phyloP scores from a whole-genome alignment of 2,329 filamentous ascomycete species.

The Cladophialophora exuberans region DNA sequence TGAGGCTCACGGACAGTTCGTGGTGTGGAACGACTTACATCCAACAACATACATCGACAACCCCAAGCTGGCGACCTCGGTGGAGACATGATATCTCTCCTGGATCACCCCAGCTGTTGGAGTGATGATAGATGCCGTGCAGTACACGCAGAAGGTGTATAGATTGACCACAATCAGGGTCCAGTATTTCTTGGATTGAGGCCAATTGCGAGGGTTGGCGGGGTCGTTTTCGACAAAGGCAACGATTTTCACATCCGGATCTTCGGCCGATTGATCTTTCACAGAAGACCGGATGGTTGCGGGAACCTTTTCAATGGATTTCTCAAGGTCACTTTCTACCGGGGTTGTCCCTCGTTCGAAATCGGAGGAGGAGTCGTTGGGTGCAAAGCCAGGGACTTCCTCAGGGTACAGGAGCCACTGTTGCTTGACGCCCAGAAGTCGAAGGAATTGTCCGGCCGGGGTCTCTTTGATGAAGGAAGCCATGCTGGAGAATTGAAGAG shows the following conservation, averaged over 20 bases:
- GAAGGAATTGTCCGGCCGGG: constrained; percentile 21
- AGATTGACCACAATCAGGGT: constrained; percentile 45
- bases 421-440: constrained; percentile 10
- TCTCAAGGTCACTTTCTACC: constrained; percentile 4
- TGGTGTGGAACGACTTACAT: neutral
- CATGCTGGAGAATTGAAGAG: neutral
- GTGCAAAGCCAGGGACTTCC: constrained; percentile 15
- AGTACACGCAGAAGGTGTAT: constrained; percentile 45
- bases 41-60: constrained; percentile 39
- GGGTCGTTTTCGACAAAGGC: constrained; percentile 50
- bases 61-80: constrained; percentile 35
- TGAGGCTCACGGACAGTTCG: neutral
- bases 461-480: constrained; percentile 17
- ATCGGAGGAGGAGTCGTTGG: neutral
- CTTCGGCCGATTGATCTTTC: neutral
- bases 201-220: constrained; percentile 48
- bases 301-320: neutral
- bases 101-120: constrained; percentile 34
- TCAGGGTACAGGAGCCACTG: constrained; percentile 16
- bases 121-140: constrained; percentile 40
- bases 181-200: constrained; percentile 42
- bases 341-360: neutral
- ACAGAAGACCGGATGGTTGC: neutral
- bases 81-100: constrained; percentile 34
- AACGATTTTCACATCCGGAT: constrained; percentile 33